A percentile compares a stretch with the other conserved stretches of the same genome.
These are phyloP conservation scores for Fusarium sp. DNA, from an alignment of 2,329 filamentous ascomycete species.

Conservation along the genomic window DNA sequence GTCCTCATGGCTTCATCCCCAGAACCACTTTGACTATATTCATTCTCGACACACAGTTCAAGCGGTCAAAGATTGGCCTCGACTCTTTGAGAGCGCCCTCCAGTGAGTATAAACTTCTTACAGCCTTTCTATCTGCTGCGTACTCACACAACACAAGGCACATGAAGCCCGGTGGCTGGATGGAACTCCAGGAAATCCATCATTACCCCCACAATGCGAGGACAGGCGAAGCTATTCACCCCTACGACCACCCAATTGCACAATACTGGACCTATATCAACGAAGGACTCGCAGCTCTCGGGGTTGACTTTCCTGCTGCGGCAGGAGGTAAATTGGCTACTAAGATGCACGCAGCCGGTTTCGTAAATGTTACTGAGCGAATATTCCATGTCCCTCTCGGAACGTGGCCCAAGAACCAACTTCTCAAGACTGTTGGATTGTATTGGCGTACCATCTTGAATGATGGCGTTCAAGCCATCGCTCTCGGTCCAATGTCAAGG, in stretches of 20 bases:
- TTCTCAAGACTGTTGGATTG: slow-evolving; percentile 62
- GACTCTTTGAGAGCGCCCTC: slow-evolving; percentile 53
- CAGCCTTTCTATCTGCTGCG: background rate
- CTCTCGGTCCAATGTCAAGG: slow-evolving; percentile 63
- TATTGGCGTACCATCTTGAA: slow-evolving; percentile 63
- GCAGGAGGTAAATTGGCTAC: slow-evolving; percentile 55
- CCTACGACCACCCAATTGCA: slow-evolving; percentile 54
- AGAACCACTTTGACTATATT: slow-evolving; percentile 69
- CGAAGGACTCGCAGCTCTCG: slow-evolving; percentile 56
- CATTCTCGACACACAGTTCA: slow-evolving; percentile 68
- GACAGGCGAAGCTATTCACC: slow-evolving; percentile 51
- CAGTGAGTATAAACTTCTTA: slow-evolving; percentile 26
- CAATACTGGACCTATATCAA: slow-evolving; percentile 61
- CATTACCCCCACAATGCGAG: slow-evolving; percentile 60
- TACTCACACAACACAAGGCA: slow-evolving; percentile 51
- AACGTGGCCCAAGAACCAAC: slow-evolving; percentile 63
- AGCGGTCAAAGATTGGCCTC: slow-evolving; percentile 67
- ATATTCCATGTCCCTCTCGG: slow-evolving; percentile 65
- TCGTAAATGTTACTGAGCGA: slow-evolving; percentile 62
- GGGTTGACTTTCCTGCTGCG: slow-evolving; percentile 60
- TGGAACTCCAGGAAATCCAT: slow-evolving; percentile 66
- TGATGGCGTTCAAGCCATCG: slow-evolving; percentile 63
- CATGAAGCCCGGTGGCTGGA: slow-evolving; percentile 65
- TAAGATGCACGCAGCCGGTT: slow-evolving; percentile 62
- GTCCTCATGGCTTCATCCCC: slow-evolving; percentile 64